Evolutionary conservation across 805 yeast genomes (phyloP).

Genomic region (Candida gorgasii): DNA sequence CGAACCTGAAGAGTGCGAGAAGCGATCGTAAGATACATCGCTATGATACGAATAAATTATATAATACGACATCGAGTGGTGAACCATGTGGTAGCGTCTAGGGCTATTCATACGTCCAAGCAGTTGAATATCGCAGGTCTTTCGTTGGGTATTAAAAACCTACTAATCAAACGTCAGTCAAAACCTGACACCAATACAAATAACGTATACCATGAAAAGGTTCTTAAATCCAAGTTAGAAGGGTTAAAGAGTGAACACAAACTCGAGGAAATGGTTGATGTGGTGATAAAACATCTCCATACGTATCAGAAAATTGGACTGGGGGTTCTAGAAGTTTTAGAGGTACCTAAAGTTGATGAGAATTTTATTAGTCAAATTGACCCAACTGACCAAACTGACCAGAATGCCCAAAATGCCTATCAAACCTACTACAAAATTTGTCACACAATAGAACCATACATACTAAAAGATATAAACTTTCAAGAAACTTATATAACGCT

Average conservation of each 20-base stretch:
- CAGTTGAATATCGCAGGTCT: background rate
- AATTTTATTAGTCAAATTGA: no score
- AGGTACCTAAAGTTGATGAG: background rate
- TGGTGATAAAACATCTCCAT: background rate
- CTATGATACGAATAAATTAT: background rate
- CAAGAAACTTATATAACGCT: constrained; percentile 28
- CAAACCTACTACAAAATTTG: background rate
- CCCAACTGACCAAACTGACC: no score
- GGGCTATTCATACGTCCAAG: background rate
- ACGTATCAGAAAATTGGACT: background rate
- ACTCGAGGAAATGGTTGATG: background rate
- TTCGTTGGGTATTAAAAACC: background rate
- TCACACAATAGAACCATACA: background rate
- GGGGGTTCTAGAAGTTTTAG: background rate
- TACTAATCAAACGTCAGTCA: background rate
- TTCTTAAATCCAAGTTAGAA: background rate
- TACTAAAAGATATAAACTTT: constrained; percentile 4
- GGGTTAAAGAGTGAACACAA: background rate
- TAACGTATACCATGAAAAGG: background rate
- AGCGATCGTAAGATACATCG: background rate
- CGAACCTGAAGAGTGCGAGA: no score
- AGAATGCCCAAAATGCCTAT: no score
- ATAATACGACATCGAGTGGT: background rate
- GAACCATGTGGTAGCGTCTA: background rate
- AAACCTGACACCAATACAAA: background rate